Base-by-base conservation (phyloP, 1,139 yeast genomes). In the Zygosaccharomyces pseudobailii region DNA sequence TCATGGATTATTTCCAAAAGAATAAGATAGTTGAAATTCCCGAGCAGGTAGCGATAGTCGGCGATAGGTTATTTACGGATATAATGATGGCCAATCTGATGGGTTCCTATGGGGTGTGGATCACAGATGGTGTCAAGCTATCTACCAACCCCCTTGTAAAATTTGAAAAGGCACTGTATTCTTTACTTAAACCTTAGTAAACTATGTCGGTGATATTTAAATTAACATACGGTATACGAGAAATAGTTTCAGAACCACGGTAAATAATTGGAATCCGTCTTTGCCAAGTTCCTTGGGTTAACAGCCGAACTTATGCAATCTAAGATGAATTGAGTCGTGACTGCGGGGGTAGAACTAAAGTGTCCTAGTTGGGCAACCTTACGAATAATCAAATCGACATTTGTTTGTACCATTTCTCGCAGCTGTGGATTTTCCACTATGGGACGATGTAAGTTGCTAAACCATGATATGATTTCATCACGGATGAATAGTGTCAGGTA, bases 251-350 rank as follows among this genome's bases (percentile, higher is more conserved):
- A 61, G 39, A 90, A 78, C 71, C 89, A 92, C 1, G 98, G 95
- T 96, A 92, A 89, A 94, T 96, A 92, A 54, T 88, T 75, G 27
- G 90, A 84, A 61, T 94, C 98, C 19, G 96, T 86, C 51, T 89
- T 82, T 10, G 97, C 97, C 63, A 94, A 72, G 60, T 88, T 88
- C 59, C 96, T 80, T 30, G 98, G 97, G 63, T 90, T 92, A 9
- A 92, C 98, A 4, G 99, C 97, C 62, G 87, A 94, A 3, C 96
- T 85, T 46, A 94, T 88, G 63, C 92, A 77, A 58, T 92, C 97
- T 57, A 92, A 77, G 31, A 90, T 88, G 53, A 87, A 85, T 65
- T 92, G 98, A 42, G 96, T 88, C n/a, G 95, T 88, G 13, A 94
- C 94, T 8, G 78, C 69, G 23, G 85, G 81, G 21, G 86, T 81